Conservation (phyloP, 2,329 filamentous ascomycete genomes). For the Ophiosphaerella herpotricha region DNA sequence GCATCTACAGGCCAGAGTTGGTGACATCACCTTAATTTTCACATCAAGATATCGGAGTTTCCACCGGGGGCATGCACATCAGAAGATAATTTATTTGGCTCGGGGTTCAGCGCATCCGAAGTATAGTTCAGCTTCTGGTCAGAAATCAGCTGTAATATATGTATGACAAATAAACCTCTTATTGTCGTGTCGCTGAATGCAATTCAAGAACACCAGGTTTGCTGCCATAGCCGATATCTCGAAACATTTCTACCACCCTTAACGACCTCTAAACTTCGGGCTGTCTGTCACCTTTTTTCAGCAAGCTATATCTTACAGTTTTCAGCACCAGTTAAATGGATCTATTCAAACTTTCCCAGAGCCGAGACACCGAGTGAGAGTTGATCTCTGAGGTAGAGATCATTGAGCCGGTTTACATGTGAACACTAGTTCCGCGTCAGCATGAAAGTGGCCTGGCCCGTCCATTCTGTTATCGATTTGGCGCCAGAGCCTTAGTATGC, state of each 20-base stretch:
- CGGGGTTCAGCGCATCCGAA: constrained; percentile 29
- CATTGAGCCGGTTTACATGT: no score
- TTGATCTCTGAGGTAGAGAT: no score
- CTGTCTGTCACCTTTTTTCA: constrained; percentile 29
- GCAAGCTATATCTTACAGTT: neutral
- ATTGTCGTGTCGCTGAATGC: constrained; percentile 42
- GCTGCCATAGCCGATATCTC: constrained; percentile 49
- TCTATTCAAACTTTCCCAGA: no score
- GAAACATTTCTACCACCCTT: constrained; percentile 48
- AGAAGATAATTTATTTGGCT: constrained; percentile 20
- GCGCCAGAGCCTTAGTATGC: no score
- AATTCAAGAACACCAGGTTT: constrained; percentile 46
- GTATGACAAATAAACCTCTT: constrained; percentile 44
- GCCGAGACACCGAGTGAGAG: no score
- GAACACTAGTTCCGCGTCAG: no score
- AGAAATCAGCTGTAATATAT: constrained; percentile 31
- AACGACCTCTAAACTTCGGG: constrained; percentile 39
- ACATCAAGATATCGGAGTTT: constrained; percentile 1
- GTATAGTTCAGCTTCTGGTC: constrained; percentile 30
- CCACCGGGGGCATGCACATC: constrained; percentile 9
- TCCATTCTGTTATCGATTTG: no score
- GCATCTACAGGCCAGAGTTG: neutral
- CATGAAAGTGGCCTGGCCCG: no score
- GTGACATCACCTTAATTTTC: no score
- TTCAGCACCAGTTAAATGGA: constrained; percentile 19